Conservation (phyloP, 768 basidiomycete species). For the Boletus sp. region DNA sequence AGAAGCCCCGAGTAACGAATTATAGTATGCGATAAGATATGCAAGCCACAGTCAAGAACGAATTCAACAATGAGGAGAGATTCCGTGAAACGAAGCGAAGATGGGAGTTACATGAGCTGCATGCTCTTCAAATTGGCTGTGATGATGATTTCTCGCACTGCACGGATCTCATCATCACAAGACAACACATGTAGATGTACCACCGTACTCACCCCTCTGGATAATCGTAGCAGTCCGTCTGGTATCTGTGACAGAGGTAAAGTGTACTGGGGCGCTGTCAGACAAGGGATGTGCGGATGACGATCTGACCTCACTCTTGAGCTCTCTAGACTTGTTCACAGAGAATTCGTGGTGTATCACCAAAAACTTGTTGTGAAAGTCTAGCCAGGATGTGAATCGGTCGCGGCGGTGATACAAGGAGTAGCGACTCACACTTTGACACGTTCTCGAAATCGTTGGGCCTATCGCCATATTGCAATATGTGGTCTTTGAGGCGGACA, state of each 20-base stretch:
- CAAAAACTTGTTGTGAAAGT: slow-evolving; percentile 72
- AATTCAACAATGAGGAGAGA: slow-evolving; percentile 6
- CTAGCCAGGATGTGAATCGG: slow-evolving; percentile 36
- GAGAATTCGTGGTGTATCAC: slow-evolving; percentile 65
- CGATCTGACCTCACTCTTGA: slow-evolving; percentile 54
- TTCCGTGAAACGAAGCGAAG: slow-evolving; percentile 1
- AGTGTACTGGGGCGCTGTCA: slow-evolving; percentile 53
- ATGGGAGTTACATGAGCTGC: slow-evolving; percentile 30
- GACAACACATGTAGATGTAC: not conserved
- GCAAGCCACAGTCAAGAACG: slow-evolving; percentile 5
- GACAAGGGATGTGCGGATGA: not conserved
- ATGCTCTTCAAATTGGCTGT: slow-evolving; percentile 62
- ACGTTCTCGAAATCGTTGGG: slow-evolving; percentile 79
- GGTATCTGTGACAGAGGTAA: slow-evolving; percentile 82
- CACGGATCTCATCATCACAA: not conserved
- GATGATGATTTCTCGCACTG: slow-evolving; percentile 72
- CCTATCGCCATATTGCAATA: slow-evolving; percentile 69
- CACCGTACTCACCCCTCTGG: slow-evolving; percentile 53
- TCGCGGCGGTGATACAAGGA: not conserved
- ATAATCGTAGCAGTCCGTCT: slow-evolving; percentile 72
- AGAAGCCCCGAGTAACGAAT: slow-evolving; percentile 12
- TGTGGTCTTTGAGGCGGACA: slow-evolving; percentile 65
- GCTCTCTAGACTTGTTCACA: slow-evolving; percentile 68
- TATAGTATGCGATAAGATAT: slow-evolving; percentile 20
- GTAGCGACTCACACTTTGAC: slow-evolving; percentile 57